Percentiles rank a stretch among this genome's conserved stretches.
phyloP scores from a whole-genome alignment of 345 rosid genomes.

The Excoecaria agallocha region DNA sequence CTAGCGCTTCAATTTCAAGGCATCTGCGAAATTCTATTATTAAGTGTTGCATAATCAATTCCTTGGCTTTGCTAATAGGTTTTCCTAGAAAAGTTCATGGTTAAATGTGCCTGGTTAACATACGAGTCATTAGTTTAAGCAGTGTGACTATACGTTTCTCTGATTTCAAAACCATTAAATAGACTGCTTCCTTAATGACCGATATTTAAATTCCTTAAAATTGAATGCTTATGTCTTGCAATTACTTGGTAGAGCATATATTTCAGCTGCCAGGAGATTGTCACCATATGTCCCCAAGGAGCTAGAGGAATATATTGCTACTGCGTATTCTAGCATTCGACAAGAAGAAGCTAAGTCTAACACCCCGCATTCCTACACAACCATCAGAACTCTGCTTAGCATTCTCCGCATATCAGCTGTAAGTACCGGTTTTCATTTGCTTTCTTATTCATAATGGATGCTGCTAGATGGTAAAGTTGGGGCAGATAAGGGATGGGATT shows the following conservation, averaged over 20 bases:
- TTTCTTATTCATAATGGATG: not conserved
- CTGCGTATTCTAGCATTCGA: constrained; percentile 85
- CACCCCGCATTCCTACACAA: constrained; percentile 90
- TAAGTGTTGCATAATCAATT: not conserved
- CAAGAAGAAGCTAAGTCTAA: constrained; percentile 95
- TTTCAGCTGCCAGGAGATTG: constrained; percentile 87
- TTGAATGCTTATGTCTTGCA: constrained; percentile 3
- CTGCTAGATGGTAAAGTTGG: not conserved
- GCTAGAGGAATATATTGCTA: constrained; percentile 87
- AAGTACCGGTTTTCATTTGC: constrained; percentile 30
- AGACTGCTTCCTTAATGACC: not conserved
- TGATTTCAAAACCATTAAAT: not conserved
- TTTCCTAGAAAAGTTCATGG: not conserved
- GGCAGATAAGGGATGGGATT: not conserved
- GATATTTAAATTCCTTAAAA: not conserved
- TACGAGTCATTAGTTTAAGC: not conserved
- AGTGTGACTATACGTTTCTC: not conserved
- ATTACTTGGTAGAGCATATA: constrained; percentile 62
- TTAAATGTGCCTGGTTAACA: not conserved
- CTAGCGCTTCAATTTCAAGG: not conserved
- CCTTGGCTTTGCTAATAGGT: constrained; percentile 7
- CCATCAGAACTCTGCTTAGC: constrained; percentile 90
- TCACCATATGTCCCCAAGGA: constrained; percentile 83
- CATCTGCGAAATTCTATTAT: not conserved
- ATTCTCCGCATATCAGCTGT: constrained; percentile 95